These are phyloP conservation scores for Neopestalotiopsis sp. DNA, from an alignment of 2,329 filamentous ascomycete species.

Conservation along the genomic window DNA sequence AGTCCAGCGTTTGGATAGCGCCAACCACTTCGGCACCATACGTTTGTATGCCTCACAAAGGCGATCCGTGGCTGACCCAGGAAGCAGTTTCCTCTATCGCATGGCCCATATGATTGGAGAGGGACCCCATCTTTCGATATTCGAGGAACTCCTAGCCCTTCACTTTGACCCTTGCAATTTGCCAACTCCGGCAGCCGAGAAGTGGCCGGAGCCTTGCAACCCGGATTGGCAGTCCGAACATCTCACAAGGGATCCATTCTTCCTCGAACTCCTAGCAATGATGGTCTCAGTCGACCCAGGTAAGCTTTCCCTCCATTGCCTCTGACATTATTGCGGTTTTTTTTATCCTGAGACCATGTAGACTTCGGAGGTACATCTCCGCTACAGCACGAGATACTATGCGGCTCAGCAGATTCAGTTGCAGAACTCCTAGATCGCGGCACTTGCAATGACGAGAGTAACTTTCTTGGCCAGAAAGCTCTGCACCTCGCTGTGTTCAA, in stretches of 20 bases:
- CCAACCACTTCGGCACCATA: too few relatives aligned
- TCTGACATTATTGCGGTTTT: too few relatives aligned
- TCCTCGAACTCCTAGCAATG: not conserved
- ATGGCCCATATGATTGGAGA: not conserved
- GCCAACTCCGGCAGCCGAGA: not conserved
- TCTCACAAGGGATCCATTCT: not conserved
- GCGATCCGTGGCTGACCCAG: too few relatives aligned
- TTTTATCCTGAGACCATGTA: not conserved
- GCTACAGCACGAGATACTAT: slow-evolving; percentile 1
- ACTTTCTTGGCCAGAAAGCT: slow-evolving; percentile 14
- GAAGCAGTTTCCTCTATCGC: not conserved
- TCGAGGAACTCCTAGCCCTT: slow-evolving; percentile 5
- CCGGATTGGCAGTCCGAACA: not conserved
- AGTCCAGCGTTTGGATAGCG: too few relatives aligned
- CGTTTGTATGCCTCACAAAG: not conserved
- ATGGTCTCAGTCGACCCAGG: slow-evolving; percentile 1
- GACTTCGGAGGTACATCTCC: slow-evolving; percentile 13
- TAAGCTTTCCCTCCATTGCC: not conserved
- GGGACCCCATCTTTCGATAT: not conserved
- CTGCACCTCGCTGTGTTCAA: slow-evolving; percentile 2
- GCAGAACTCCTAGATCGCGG: not conserved
- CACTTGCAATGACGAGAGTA: not conserved
- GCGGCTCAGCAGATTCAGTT: not conserved
- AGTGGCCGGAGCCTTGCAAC: slow-evolving; percentile 8
- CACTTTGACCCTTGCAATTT: not conserved